Conservation (phyloP, 164 flowering plant genomes). For the Aristolochia californica region DNA sequence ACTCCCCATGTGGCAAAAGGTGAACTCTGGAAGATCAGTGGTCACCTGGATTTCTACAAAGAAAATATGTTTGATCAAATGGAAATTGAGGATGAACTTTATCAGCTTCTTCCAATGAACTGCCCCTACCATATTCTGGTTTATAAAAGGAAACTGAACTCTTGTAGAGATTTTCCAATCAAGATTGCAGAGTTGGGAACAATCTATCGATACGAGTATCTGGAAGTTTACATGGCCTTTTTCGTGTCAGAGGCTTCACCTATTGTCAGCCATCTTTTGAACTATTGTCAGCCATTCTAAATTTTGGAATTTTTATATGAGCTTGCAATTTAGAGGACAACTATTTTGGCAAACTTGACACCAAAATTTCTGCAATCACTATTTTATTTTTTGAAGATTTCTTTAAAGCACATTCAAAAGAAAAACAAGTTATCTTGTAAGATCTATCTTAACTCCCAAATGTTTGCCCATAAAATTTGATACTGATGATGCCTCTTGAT, state of each 20-base stretch:
- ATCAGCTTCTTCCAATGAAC: constrained; percentile 97
- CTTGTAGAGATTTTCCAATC: constrained; percentile 89
- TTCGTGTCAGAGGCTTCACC: constrained; percentile 98
- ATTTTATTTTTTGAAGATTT: too few species aligned
- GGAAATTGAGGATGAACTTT: constrained; percentile 82
- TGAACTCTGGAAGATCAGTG: constrained; percentile 92
- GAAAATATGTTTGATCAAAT: constrained; percentile 97
- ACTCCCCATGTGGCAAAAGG: constrained; percentile 95
- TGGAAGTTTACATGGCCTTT: constrained; percentile 94
- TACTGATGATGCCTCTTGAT: neutral
- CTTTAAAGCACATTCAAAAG: too few species aligned
- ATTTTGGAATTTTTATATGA: too few species aligned
- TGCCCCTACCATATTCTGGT: constrained; percentile 92
- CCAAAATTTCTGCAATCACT: too few species aligned
- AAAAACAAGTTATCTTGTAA: too few species aligned
- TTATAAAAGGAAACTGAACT: constrained; percentile 68
- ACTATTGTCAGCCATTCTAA: too few species aligned
- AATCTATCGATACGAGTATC: constrained; percentile 88
- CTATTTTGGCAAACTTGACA: too few species aligned
- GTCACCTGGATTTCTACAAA: constrained; percentile 86
- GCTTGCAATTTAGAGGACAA: too few species aligned
- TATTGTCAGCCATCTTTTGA: too few species aligned
- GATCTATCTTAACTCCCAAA: too few species aligned
- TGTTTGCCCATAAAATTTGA: neutral
- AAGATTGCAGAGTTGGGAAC: constrained; percentile 96